Evolutionary conservation across 129 eudicot species (phyloP).

Genomic region (Escallonia herrerae): DNA sequence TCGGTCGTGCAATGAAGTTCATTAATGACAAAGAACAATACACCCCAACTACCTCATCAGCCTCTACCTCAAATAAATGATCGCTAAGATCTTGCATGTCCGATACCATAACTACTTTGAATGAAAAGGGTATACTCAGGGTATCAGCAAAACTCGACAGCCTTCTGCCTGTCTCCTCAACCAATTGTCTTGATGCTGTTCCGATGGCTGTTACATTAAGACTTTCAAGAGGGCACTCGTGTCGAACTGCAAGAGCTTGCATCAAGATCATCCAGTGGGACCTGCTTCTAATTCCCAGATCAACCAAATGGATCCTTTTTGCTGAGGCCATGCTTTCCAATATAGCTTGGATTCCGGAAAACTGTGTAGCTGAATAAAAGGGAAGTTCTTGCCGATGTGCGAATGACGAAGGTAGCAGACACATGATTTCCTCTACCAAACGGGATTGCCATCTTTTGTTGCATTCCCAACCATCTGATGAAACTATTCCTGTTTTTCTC

Average conservation of each 20-base stretch:
- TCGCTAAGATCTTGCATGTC: slow-evolving; percentile 14
- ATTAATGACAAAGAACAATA: background rate
- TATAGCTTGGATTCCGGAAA: slow-evolving; percentile 18
- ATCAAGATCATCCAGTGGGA: slow-evolving; percentile 16
- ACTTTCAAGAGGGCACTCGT: slow-evolving; percentile 1
- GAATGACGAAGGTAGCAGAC: background rate
- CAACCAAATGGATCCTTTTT: slow-evolving; percentile 16
- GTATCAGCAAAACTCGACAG: slow-evolving; percentile 14
- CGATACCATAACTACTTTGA: slow-evolving; percentile 3
- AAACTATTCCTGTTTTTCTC: slow-evolving; percentile 4
- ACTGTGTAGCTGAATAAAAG: slow-evolving; percentile 3
- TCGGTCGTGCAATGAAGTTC: slow-evolving; percentile 2
- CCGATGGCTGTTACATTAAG: slow-evolving; percentile 25
- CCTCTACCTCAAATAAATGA: background rate
- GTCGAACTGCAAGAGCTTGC: slow-evolving; percentile 18
- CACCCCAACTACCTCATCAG: slow-evolving; percentile 12
- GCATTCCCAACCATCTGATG: background rate
- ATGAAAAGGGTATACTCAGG: slow-evolving; percentile 19
- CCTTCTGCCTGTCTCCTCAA: slow-evolving; percentile 13
- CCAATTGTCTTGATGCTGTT: background rate
- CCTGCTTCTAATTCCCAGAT: slow-evolving; percentile 18
- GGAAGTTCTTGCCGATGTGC: slow-evolving; percentile 15
- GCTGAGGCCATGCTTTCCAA: slow-evolving; percentile 12
- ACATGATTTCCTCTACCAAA: background rate
- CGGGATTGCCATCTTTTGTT: background rate